Base-by-base conservation (phyloP, 768 basidiomycete genomes). In the Termitomyces titanicus region DNA sequence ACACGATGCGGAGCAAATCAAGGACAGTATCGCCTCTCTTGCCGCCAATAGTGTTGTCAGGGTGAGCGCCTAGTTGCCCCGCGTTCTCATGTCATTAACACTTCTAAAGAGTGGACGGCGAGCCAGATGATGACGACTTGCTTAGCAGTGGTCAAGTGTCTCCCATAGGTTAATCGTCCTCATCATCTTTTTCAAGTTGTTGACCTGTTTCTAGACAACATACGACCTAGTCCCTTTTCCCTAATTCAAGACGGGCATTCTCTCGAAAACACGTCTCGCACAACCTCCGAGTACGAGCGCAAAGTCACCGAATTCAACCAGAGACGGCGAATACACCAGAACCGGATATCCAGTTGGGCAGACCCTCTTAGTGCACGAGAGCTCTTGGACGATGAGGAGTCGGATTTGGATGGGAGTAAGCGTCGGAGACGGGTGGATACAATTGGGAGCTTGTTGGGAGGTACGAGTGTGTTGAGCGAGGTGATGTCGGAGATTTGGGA, bases 91-190 rank as follows among this genome's bases (percentile, higher is more conserved):
- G 10, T 31, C 15, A 35, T 37, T n/a, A 29, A 20, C 0, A 18
- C 1, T 18, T 34, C 9, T 3, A 6, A 10, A 63, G 62, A 15
- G 57, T 8, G 4, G 59, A 61, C 11, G 55, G 64, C 45, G 71
- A 74, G 33, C 56, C 59, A 40, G 75, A 72, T 8, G 86, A 88
- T 18, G 87, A 87, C 13, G 84, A 87, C 13, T 70, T 85, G n/a
- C 68, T 87, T 47, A 91, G 89, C 66, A 91, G 89, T 63, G 88
- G 88, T 0, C 89, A 89, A 63, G 81, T 78, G 1, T 92, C 89
- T 24, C 88, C 89, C 6, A 72, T 80, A 57, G 84, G 88, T 86
- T 66, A 63, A 79, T 70, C 20, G 22, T 50, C 22, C 42, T 5
- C 45, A 6, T 56, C 31, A 31, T 20, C 2, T 20, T 12, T 27